phyloP scores from a whole-genome alignment of 176 grass and related monocot genomes.

The Oryza brachyantha region DNA sequence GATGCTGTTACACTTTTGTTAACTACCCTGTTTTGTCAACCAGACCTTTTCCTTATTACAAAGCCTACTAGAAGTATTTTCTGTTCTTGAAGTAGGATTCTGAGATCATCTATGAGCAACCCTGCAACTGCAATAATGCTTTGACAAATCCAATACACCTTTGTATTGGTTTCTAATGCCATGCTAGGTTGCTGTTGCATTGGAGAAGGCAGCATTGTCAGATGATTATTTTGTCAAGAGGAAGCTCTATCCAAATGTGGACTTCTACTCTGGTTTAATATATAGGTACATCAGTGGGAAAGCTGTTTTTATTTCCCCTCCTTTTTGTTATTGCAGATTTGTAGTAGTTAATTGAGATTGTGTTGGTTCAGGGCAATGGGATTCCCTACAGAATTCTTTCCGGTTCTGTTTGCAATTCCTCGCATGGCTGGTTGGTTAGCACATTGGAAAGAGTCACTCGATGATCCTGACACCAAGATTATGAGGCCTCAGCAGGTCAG shows the following conservation, averaged over 20 bases:
- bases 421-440: constrained; percentile 96
- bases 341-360: constrained; percentile 14
- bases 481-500: constrained; percentile 97
- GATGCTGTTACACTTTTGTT: neutral
- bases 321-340: neutral
- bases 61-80: neutral
- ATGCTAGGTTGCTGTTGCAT: constrained; percentile 79
- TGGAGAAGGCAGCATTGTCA: constrained; percentile 95
- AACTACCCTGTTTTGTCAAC: neutral
- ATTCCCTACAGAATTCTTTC: constrained; percentile 94
- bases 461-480: constrained; percentile 96
- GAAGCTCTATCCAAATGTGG: constrained; percentile 98
- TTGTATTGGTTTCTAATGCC: constrained; percentile 29
- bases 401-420: constrained; percentile 90
- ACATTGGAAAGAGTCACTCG: constrained; percentile 95
- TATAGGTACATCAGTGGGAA: constrained; percentile 64
- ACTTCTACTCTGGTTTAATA: constrained; percentile 97
- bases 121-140: neutral
- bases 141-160: neutral
- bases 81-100: constrained; percentile 1
- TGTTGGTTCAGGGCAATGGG: constrained; percentile 78
- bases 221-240: constrained; percentile 95
- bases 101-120: neutral
- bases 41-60: neutral
- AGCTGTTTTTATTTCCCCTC: neutral